Percentiles rank a stretch among this genome's conserved stretches.
These are phyloP conservation scores for Stropharia rugosoannulata DNA, from an alignment of 768 basidiomycete species.

Conservation along the genomic window DNA sequence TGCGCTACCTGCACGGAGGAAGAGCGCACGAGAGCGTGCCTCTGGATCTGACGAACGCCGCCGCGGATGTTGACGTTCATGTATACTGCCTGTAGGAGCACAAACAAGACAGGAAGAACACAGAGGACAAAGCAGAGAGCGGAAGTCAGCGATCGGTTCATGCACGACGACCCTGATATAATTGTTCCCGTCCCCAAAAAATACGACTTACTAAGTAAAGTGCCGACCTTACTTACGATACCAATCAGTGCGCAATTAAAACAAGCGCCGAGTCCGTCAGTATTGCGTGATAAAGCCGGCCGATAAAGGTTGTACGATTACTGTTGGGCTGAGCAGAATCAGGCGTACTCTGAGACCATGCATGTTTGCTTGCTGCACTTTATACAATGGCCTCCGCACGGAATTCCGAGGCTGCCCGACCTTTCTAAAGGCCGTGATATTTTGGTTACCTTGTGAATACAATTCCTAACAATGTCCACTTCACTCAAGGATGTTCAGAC, in stretches of 20 bases:
- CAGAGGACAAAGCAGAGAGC: conserved; percentile 5
- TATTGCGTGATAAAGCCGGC: conserved; percentile 7
- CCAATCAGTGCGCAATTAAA: background rate
- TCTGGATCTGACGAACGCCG: conserved; percentile 14
- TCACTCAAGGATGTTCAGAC: background rate
- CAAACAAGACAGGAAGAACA: conserved; percentile 8
- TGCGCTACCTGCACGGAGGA: conserved; percentile 11
- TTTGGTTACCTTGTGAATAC: conserved; percentile 6
- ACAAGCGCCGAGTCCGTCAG: background rate
- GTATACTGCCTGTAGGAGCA: background rate
- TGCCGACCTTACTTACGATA: conserved; percentile 4
- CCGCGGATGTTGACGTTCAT: conserved; percentile 21
- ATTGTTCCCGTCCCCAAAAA: conserved; percentile 5
- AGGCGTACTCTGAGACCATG: background rate
- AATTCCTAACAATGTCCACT: background rate
- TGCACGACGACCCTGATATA: conserved; percentile 1
- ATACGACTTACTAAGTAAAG: background rate
- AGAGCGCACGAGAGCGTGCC: conserved; percentile 12
- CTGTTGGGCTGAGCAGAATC: background rate
- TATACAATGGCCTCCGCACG: background rate
- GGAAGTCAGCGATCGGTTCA: background rate
- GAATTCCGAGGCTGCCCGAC: conserved; percentile 4
- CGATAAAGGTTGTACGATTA: background rate
- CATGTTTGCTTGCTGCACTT: background rate
- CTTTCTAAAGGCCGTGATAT: background rate